Percentiles rank a stretch among this genome's conserved stretches.
Conservation (phyloP, 805 yeast species). For the Starmerella ratchasimensis region DNA sequence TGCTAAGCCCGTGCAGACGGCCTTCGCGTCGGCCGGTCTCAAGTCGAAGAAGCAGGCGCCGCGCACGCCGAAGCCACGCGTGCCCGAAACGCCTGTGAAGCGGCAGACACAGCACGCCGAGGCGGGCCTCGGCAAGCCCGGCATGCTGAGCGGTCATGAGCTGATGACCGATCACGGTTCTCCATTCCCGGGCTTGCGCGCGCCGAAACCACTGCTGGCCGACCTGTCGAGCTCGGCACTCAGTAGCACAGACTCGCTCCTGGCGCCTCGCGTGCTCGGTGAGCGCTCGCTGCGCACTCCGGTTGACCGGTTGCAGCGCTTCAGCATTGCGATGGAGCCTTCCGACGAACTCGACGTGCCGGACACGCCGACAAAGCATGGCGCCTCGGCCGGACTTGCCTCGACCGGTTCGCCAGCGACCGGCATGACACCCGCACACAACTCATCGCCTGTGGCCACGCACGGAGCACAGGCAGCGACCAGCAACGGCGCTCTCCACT, state of each 20-base stretch:
- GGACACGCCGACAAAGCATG: slow-evolving; percentile 17
- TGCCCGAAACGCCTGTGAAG: slow-evolving; percentile 54
- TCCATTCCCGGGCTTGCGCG: background rate
- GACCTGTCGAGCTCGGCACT: background rate
- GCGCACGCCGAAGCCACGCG: slow-evolving; percentile 22
- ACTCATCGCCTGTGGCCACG: background rate
- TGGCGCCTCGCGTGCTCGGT: background rate
- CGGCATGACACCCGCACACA: background rate
- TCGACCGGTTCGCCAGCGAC: background rate
- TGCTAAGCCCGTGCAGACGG: slow-evolving; percentile 76
- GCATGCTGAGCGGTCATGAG: background rate
- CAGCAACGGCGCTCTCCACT: no score
- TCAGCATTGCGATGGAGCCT: slow-evolving; percentile 12
- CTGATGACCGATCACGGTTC: background rate
- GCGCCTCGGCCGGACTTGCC: background rate
- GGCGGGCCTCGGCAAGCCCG: background rate
- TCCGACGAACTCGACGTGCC: slow-evolving; percentile 9
- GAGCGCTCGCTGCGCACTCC: slow-evolving; percentile 5
- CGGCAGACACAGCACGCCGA: slow-evolving; percentile 2
- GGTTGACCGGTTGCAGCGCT: slow-evolving; percentile 14
- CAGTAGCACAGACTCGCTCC: background rate
- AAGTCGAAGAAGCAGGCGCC: slow-evolving; percentile 42
- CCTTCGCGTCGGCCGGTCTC: slow-evolving; percentile 63
- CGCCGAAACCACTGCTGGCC: background rate
- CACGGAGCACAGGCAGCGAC: background rate